Base-by-base conservation (phyloP, 2,329 filamentous ascomycete species). In the Exophiala aquamarina region DNA sequence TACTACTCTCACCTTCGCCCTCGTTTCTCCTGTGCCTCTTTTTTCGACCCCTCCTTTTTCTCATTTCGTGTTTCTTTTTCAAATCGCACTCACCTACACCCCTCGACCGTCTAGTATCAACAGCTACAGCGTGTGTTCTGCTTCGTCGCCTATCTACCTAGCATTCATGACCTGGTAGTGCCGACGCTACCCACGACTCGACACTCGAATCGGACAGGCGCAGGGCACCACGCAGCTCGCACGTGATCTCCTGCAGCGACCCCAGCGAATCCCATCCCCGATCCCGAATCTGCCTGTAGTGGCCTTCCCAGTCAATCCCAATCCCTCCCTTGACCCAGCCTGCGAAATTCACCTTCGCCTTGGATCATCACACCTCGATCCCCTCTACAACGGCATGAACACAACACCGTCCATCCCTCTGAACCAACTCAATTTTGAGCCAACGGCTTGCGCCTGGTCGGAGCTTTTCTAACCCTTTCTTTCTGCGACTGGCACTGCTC, bases 361-460 rank as follows among this genome's bases (percentile, higher is more conserved):
- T 39, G 14, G 23, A 35, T 40, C 37, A 39, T 48, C 47, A 32
- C 41, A 11, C 4, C 18, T 39, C 40, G 41, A 14, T 26, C 37
- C 31, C 34, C 47, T 41, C 37, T 35, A 39, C 47, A 52, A n/a
- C 55, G 52, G 52, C 43, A 57, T 56, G 52, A 41, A 38, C 41
- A 52, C 49, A 40, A 34, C 41, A 35, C 46, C 39, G 35, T 47
- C 46, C 18, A 51, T 43, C 28, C 50, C 56, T 43, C 37, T 28
- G 38, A 40, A 52, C 50, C 56, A 57, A 50, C 55, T 59, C 57
- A 55, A 43, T 57, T 47, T 38, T 47, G 52, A 59, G 56, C 54
- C 32, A 58, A 52, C 54, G 54, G 57, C 55, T 56, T 58, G 51
- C 54, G 57, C 54, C 47, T 55, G 54, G 57, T 52, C 49, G 51